Evolutionary conservation across 352 stramenopile species (phyloP).

Genomic region (Lagenidium giganteum): DNA sequence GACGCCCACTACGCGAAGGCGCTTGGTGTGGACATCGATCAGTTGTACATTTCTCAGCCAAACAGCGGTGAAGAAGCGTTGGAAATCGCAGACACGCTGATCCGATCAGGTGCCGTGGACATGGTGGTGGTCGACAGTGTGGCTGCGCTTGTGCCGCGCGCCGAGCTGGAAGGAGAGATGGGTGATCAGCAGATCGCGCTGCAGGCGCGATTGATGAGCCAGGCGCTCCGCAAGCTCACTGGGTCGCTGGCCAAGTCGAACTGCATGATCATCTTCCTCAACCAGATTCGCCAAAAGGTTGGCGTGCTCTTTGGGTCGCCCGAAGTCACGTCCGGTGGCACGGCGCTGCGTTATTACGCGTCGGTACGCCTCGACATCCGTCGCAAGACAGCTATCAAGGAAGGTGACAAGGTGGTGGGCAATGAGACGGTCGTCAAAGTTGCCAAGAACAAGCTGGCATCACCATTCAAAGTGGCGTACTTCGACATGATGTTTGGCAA

Average conservation of each 20-base stretch:
- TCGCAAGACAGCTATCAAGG: slow-evolving; percentile 90
- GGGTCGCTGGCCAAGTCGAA: slow-evolving; percentile 93
- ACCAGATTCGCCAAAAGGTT: slow-evolving; percentile 97
- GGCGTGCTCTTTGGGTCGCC: slow-evolving; percentile 97
- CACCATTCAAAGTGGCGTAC: slow-evolving; percentile 92
- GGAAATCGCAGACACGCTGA: slow-evolving; percentile 97
- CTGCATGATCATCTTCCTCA: slow-evolving; percentile 98
- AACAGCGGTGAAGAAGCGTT: slow-evolving; percentile 97
- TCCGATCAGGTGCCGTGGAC: slow-evolving; percentile 94
- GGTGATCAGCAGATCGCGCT: slow-evolving; percentile 97
- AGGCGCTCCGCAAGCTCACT: slow-evolving; percentile 96
- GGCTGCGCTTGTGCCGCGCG: slow-evolving; percentile 94
- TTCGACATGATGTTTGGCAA: slow-evolving; percentile 98
- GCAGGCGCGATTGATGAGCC: slow-evolving; percentile 97
- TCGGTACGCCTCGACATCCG: slow-evolving; percentile 95
- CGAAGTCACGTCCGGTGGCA: slow-evolving; percentile 94
- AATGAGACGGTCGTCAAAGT: slow-evolving; percentile 98
- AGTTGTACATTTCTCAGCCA: slow-evolving; percentile 96
- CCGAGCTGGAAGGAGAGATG: slow-evolving; percentile 93
- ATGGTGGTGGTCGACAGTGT: slow-evolving; percentile 98
- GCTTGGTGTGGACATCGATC: slow-evolving; percentile 93
- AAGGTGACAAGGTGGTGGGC: slow-evolving; percentile 89
- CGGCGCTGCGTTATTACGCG: slow-evolving; percentile 80
- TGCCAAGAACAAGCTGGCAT: slow-evolving; percentile 98
- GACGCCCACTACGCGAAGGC: slow-evolving; percentile 94